Evolutionary conservation across 148 eudicot species (phyloP).

Genomic region (Cornus suecica): DNA sequence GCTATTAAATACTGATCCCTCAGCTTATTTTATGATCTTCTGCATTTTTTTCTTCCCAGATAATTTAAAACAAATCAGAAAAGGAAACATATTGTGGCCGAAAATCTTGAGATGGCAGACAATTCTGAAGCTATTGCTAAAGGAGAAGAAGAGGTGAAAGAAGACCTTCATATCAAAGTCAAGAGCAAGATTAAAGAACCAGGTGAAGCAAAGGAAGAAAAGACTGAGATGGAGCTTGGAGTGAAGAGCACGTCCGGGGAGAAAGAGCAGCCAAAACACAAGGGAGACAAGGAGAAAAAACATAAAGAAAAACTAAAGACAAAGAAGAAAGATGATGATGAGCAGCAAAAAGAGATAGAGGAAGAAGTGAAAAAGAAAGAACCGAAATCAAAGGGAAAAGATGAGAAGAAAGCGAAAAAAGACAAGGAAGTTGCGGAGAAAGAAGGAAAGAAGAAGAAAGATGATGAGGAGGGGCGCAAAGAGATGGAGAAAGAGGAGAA

Average conservation of each 20-base stretch:
- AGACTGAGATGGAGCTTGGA: slow-evolving; percentile 25
- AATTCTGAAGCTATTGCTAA: not conserved
- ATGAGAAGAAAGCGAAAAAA: not conserved
- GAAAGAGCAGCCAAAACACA: slow-evolving; percentile 22
- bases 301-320: not conserved
- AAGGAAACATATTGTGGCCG: not conserved
- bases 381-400: not conserved
- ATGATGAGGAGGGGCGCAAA: not conserved
- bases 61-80: slow-evolving; percentile 2
- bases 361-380: not conserved
- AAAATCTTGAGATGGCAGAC: slow-evolving; percentile 8
- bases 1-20: not conserved
- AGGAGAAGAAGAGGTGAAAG: slow-evolving; percentile 23
- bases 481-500: not conserved
- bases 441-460: not conserved
- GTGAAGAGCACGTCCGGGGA: slow-evolving; percentile 19
- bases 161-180: slow-evolving; percentile 29
- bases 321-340: not conserved
- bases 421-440: not conserved
- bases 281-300: slow-evolving; percentile 12
- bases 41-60: slow-evolving; percentile 5
- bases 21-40: not conserved
- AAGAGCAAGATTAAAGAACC: slow-evolving; percentile 23
- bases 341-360: slow-evolving; percentile 2
- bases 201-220: slow-evolving; percentile 23